Evolutionary conservation across 148 eudicot species (phyloP).

Genomic region (Rhododendron ovatum): DNA sequence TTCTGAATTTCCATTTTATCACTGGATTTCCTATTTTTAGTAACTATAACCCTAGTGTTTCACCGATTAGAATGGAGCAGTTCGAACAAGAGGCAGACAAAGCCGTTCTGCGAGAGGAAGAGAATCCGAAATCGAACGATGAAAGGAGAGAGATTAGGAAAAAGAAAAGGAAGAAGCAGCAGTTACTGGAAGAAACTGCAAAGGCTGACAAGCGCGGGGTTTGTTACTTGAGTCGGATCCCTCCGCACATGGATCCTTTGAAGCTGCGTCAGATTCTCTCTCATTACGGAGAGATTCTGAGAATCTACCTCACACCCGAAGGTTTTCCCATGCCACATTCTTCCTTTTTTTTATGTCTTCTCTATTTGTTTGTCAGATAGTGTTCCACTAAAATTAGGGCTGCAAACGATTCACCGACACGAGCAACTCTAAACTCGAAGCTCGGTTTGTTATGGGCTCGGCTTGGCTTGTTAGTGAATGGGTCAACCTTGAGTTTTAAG

Average conservation of each 20-base stretch:
- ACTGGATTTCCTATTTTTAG: no score
- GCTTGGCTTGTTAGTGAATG: background rate
- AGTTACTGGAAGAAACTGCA: constrained; percentile 48
- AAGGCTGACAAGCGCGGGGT: constrained; percentile 57
- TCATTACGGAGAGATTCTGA: constrained; percentile 60
- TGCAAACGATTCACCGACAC: background rate
- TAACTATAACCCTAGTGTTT: background rate
- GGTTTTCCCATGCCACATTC: constrained; percentile 23
- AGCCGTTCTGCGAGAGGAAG: background rate
- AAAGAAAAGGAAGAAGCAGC: constrained; percentile 48
- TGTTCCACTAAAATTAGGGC: background rate
- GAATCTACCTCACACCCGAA: constrained; percentile 78
- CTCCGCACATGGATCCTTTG: constrained; percentile 82
- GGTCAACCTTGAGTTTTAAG: background rate
- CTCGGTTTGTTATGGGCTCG: background rate
- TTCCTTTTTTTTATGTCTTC: background rate
- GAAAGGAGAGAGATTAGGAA: constrained; percentile 27
- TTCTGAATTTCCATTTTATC: background rate
- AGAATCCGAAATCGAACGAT: background rate
- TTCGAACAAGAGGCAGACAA: background rate
- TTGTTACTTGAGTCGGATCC: constrained; percentile 78
- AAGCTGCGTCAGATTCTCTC: constrained; percentile 73
- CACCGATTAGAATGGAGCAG: constrained; percentile 7
- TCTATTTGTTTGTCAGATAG: background rate
- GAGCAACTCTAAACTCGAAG: background rate